Evolutionary conservation across 345 rosid genomes (phyloP).

Genomic region (Trapa bicornis): DNA sequence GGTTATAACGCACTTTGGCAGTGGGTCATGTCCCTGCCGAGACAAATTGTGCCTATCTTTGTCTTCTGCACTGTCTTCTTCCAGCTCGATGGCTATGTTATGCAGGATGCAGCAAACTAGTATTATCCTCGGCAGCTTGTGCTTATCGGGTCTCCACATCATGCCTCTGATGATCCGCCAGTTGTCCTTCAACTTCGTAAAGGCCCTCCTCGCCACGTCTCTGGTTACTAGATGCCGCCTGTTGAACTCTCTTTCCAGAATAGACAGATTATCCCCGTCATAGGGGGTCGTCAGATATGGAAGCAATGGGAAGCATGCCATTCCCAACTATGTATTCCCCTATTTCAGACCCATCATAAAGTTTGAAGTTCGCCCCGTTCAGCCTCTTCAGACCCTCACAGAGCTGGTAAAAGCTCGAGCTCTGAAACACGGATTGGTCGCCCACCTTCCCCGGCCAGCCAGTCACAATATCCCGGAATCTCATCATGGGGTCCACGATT

Average conservation of each 20-base stretch:
- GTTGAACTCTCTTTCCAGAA: conserved; percentile 28
- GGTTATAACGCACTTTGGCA: conserved; percentile 9
- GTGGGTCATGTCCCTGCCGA: conserved; percentile 28
- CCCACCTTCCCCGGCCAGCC: conserved; percentile 64
- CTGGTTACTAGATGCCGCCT: conserved; percentile 28
- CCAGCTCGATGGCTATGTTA: conserved; percentile 48
- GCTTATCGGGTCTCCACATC: conserved; percentile 62
- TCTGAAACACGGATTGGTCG: conserved; percentile 27
- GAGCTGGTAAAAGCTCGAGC: conserved; percentile 33
- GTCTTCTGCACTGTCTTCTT: conserved; percentile 20
- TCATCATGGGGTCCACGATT: conserved; percentile 47
- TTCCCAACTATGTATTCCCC: conserved; percentile 51
- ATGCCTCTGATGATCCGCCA: conserved; percentile 54
- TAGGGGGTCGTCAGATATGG: conserved; percentile 50
- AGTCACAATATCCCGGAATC: conserved; percentile 45
- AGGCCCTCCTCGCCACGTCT: conserved; percentile 38
- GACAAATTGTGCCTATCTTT: conserved; percentile 17
- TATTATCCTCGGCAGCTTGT: conserved; percentile 46
- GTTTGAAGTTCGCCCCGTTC: conserved; percentile 26
- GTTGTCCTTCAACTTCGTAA: conserved; percentile 38
- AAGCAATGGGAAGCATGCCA: conserved; percentile 37
- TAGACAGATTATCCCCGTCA: conserved; percentile 27
- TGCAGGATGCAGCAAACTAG: conserved; percentile 58
- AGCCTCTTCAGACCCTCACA: conserved; percentile 37
- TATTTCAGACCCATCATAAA: conserved; percentile 36